Evolutionary conservation across 139 green algal species (phyloP), one percentile per base, ranked within the genome.

Genomic region (Chlorella ohadii): DNA sequence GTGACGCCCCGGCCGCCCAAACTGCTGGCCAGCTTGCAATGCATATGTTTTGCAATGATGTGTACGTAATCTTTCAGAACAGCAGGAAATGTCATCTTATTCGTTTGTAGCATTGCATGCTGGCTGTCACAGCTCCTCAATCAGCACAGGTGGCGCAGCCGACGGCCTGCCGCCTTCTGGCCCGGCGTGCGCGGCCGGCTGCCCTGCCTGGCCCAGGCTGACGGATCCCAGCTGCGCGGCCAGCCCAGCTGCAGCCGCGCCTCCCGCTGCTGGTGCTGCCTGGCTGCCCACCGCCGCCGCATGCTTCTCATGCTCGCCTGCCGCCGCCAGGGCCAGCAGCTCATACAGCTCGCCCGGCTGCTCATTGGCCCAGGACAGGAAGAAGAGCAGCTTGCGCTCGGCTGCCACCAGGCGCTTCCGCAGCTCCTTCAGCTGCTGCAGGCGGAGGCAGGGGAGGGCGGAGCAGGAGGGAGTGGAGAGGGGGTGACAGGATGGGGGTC

Each of bases 301-400:
- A 25, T 84, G 79, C 66, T 79, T 72, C 16, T 72, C 39, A 25
- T 72, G 56, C 72, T 89, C 77, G 0, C 38, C 77, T 4, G 51
- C 72, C 4, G 67, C 79, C n/a, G 64, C 57, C 68, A 56, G 47
- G 15, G 28, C 70, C n/a, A 85, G 63, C n/a, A 65, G 2, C 1
- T 61, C 76, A 2, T 75, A 81, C 38, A 66, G 33, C 66, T 83
- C 79, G 1, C 34, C 19, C 13, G 61, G 15, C 73, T 85, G 86
- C 85, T 93, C 88, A 51, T 95, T 95, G 31, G 88, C 90, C 92
- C 92, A 95, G 1, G 81, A 76, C 17, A 88, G 56, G 22, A 95
- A 84, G 81, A 94, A 95, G 16, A 87, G 27, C 71, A 94, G 71
- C 86, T 94, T 94, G 31, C 79, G 87, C 68, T 87, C 81, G 15